Evolutionary conservation across 495 filamentous ascomycete genomes (phyloP), one percentile per base, ranked within the genome.

Genomic region (Tuber aestivum): DNA sequence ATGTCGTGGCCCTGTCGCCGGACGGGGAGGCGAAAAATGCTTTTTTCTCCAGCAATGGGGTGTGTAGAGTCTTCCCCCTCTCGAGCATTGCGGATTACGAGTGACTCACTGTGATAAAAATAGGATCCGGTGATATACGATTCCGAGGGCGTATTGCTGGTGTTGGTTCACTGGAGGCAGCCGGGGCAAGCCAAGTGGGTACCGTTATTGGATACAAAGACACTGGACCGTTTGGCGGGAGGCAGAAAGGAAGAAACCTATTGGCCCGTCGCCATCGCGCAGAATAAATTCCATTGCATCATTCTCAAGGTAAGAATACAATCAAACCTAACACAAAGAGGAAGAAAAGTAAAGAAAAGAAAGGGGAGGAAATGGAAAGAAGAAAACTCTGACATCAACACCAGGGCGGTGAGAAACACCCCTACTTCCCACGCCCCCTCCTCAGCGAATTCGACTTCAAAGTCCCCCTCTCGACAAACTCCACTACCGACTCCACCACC

Each of bases 41-140:
- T 14, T 97, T 97, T 86, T 99, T 97, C 83, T 95, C 93, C 44
- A 94, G 97, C 82, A 86, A 86, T 70, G 95, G 95, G 20, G 56
- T 65, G 32, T 18, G 27, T 16, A 18, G 50, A 14, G 50, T 27
- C 14, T 35, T 35, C 14, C 56, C 27, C 3, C 32, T 35, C 12
- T 65, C 18, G 27, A 91, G 93, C 86, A 84, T 90, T 85, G 37
- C 45, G 38, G 10, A 27, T 41, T 41, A 74, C 56, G 12, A 40
- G 42, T 79, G 40, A 70, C 69, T 32, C 16, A 18, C 18, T 23
- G n/a, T 74, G 73, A 75, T 41, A 21, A 40, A 40, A 74, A 56
- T 80, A 91, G 90, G 95, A 98, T 81, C 95, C 95, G 16, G 96
- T 92, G 82, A 92, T 99, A 50, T 98, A 97, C 81, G 96, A 97